phyloP scores from a whole-genome alignment of 768 basidiomycete genomes.

The Trametes cubensis region DNA sequence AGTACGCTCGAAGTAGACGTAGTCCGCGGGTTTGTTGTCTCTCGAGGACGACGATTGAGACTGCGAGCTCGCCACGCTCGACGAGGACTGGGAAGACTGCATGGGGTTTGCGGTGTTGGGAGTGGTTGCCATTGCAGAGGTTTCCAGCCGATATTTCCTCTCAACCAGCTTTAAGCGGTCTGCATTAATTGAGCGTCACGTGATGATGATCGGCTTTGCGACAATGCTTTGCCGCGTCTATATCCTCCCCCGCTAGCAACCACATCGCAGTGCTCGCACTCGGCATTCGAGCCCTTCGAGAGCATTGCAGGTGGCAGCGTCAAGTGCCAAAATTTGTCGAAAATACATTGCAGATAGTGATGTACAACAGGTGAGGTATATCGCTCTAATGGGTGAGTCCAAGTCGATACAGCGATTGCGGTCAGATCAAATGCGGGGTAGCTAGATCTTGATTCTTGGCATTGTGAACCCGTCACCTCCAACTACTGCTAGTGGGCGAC shows the following conservation, averaged over 20 bases:
- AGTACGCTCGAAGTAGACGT: conserved; percentile 91
- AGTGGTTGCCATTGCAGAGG: conserved; percentile 29
- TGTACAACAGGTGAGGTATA: not conserved
- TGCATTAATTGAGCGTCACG: conserved; percentile 19
- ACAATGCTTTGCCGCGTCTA: conserved; percentile 18
- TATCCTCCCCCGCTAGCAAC: conserved; percentile 5
- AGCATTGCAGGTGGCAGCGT: not conserved
- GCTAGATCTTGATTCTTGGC: conserved; percentile 2
- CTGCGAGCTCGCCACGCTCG: conserved; percentile 25
- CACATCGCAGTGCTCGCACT: not conserved
- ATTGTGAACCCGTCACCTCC: conserved; percentile 3
- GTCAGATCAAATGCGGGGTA: conserved; percentile 14
- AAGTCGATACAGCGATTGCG: too few relatives aligned
- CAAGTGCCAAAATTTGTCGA: not conserved
- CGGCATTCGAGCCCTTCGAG: not conserved
- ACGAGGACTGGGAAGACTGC: conserved; percentile 33
- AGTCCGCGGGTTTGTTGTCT: conserved; percentile 60
- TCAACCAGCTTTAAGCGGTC: conserved; percentile 21
- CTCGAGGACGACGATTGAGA: conserved; percentile 27
- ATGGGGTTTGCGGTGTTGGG: conserved; percentile 22
- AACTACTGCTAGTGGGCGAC: not conserved
- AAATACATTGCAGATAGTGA: not conserved
- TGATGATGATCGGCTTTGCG: conserved; percentile 18
- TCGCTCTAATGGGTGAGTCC: not conserved
- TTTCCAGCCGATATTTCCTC: conserved; percentile 17